Conservation (phyloP, 1,284 basidiomycete genomes). For the Trichosporon sp. region DNA sequence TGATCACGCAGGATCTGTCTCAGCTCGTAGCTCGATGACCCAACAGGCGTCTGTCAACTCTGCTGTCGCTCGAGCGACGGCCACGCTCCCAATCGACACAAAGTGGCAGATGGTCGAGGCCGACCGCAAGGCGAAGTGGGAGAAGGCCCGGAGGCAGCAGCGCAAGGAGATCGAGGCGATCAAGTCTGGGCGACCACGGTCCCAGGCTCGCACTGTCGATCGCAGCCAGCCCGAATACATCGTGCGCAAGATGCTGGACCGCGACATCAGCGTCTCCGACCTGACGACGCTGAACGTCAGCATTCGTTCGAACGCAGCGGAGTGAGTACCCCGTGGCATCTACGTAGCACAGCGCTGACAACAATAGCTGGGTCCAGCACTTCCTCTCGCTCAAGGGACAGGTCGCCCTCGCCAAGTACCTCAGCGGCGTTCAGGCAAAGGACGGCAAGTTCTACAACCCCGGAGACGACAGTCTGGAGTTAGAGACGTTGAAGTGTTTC, state of each 20-base stretch:
- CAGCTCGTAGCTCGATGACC: slow-evolving; percentile 16
- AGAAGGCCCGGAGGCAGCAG: slow-evolving; percentile 59
- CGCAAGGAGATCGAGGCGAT: slow-evolving; percentile 56
- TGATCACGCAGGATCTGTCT: slow-evolving; percentile 30
- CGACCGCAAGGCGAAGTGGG: slow-evolving; percentile 69
- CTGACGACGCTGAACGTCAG: slow-evolving; percentile 34
- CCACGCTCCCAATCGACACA: slow-evolving; percentile 64
- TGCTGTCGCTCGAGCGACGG: slow-evolving; percentile 26
- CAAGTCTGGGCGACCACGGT: slow-evolving; percentile 50
- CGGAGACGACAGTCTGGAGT: slow-evolving; percentile 57
- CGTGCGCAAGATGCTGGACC: slow-evolving; percentile 35
- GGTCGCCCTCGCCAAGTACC: slow-evolving; percentile 74
- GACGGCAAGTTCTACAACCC: neutral
- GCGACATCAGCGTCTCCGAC: slow-evolving; percentile 33
- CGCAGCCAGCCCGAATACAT: slow-evolving; percentile 68
- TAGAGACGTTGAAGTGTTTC: slow-evolving; percentile 84
- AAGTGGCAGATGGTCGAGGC: slow-evolving; percentile 91
- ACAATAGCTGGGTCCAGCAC: slow-evolving; percentile 67
- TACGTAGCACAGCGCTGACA: neutral
- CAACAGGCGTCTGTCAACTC: slow-evolving; percentile 14
- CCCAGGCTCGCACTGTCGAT: slow-evolving; percentile 38
- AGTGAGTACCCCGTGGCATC: slow-evolving; percentile 52
- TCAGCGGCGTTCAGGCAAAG: slow-evolving; percentile 47
- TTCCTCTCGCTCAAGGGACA: slow-evolving; percentile 76
- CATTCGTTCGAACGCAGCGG: slow-evolving; percentile 70